These are phyloP conservation scores for Cucurbita maxima DNA, from an alignment of 306 rosid genomes.

Conservation along the genomic window DNA sequence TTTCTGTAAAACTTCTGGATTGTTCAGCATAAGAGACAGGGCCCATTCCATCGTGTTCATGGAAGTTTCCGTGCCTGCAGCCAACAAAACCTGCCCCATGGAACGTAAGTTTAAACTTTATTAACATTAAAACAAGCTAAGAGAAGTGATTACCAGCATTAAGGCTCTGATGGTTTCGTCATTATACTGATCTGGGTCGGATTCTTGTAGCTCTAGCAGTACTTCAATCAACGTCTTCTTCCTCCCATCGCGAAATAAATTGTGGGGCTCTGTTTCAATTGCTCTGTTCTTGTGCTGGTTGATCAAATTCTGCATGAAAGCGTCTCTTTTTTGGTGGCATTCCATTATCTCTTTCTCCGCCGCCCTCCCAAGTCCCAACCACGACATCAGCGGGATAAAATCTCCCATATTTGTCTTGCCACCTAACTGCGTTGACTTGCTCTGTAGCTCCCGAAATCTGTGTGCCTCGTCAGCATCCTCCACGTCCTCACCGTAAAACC, in stretches of 20 bases:
- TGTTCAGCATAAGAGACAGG: slow-evolving; percentile 22
- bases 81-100: background rate
- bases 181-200: background rate
- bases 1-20: slow-evolving; percentile 9
- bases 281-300: slow-evolving; percentile 5
- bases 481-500: slow-evolving; percentile 11
- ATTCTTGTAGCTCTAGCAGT: background rate
- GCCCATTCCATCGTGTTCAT: slow-evolving; percentile 26
- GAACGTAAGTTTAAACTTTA: too few species aligned
- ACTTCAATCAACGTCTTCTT: slow-evolving; percentile 13
- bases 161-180: background rate
- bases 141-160: background rate
- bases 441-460: slow-evolving; percentile 8
- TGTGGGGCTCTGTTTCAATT: background rate
- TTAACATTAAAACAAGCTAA: too few species aligned
- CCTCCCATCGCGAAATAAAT: background rate
- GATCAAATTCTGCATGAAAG: slow-evolving; percentile 17
- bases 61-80: slow-evolving; percentile 26
- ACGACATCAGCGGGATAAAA: slow-evolving; percentile 13
- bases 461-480: slow-evolving; percentile 10
- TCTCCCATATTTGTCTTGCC: slow-evolving; percentile 17
- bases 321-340: slow-evolving; percentile 16
- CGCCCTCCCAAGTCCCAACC: background rate
- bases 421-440: slow-evolving; percentile 2
- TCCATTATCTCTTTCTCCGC: slow-evolving; percentile 11